Conservation (phyloP, 257 asterid genomes). For the Jacaranda copaia region DNA sequence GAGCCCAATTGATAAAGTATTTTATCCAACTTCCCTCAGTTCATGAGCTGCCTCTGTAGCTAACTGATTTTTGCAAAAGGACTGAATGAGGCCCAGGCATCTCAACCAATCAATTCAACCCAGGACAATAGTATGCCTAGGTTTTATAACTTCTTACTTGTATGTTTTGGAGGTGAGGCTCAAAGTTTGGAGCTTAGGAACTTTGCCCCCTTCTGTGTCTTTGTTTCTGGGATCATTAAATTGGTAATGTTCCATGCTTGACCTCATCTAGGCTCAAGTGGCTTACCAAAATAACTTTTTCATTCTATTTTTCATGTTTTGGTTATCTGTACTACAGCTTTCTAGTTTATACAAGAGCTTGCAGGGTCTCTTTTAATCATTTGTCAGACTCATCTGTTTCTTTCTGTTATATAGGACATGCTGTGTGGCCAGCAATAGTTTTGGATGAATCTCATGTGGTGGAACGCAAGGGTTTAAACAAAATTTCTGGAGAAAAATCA, state of each 20-base stretch:
- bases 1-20: no score
- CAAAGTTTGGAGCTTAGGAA: constrained; percentile 1
- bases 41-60: no score
- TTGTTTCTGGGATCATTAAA: no score
- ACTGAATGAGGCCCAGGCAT: no score
- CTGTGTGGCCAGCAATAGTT: constrained; percentile 96
- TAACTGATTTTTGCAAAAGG: no score
- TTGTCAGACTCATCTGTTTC: constrained; percentile 28
- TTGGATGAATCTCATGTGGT: constrained; percentile 80
- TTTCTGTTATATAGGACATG: constrained; percentile 74
- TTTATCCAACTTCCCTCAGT: no score
- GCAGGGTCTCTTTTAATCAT: constrained; percentile 8
- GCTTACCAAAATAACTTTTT: no score
- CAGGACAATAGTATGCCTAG: not conserved
- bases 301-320: no score
- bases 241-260: no score
- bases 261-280: no score
- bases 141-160: constrained; percentile 11
- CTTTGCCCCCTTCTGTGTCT: no score
- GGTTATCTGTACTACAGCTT: not conserved
- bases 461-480: constrained; percentile 75
- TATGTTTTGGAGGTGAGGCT: not conserved
- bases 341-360: constrained; percentile 21
- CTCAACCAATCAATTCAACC: not conserved
- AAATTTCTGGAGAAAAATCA: constrained; percentile 76